Base-by-base conservation (phyloP, 495 filamentous ascomycete genomes). In the Podospora appendiculata region DNA sequence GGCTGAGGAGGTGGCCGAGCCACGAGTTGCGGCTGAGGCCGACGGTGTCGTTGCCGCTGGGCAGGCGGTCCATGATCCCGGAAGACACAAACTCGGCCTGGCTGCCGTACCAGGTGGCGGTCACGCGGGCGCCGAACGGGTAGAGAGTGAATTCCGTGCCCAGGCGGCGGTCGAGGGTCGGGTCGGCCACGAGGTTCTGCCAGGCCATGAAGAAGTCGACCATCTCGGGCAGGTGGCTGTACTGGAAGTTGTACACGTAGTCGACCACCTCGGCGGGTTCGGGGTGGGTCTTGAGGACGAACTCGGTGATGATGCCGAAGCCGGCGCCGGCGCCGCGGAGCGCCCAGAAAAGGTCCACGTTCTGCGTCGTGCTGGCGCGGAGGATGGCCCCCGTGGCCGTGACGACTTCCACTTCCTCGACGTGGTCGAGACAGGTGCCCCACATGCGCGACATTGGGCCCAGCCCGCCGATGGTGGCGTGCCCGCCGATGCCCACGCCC, bases 21-120 rank as follows among this genome's bases (percentile, higher is more conserved):
- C 46, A 48, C 3, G 11, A 40, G 34, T 39, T 32, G 16, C 39
- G 33, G 14, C 12, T 40, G 6, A 48, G 17, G 46, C 33, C 46
- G 18, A 48, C 18, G n/a, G n/a, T 48, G 34, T 48, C 46, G 46
- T 48, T 48, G 34, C 46, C 46, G 46, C 46, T 48, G 14, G 46
- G 46, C 34, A 48, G 46, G 6, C 46, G 46, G 34, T 48, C n/a
- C 2, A 40, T 16, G 34, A 48, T 48, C 34, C 46, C 46, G 8
- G 34, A 17, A 0, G 17, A 39, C 34, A 8, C 39, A 14, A 48
- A 48, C 34, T 48, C 46, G 35, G 33, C 46, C 12, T 40, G 11
- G 8, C 33, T 48, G 8, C 46, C 46, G 46, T 39, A 48, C 46
- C 46, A 48, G 12, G 46, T 48, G 1, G 46, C 46, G 2, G 34